Base-by-base conservation (phyloP, 306 rosid genomes). In the Gastrolobium bilobum region DNA sequence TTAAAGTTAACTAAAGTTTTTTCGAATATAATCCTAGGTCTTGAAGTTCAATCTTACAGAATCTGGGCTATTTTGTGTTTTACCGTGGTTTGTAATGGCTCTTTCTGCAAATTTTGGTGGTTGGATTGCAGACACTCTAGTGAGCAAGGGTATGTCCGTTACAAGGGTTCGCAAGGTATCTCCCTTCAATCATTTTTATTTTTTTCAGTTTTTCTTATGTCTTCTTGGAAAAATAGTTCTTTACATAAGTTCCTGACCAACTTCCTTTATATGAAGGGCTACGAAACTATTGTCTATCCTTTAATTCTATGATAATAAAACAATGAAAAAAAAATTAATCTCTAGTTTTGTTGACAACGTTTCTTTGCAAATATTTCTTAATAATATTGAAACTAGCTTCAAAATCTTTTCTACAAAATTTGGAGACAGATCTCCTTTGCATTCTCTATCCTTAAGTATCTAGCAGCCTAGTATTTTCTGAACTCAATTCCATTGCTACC, bases 31-130 rank as follows among this genome's bases (percentile, higher is more conserved):
- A 70, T 66, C 56, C 68, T 57, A 96, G 99, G 99, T 96, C 71
- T 84, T 96, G 93, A 96, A 96, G 98, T 96, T 96, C 91, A 93
- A 90, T 75, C 99, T 96, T 79, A 93, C 96, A 33, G 98, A 96
- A 85, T 96, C 99, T 15, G 98, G 97, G 71, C 88, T 93, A 53
- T 75, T 93, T 87, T 90, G 98, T 46, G 98, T 93, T 79, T 75
- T 93, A 66, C 99, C 99, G 1, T 95, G 99, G 99, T 78, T 95
- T 33, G 88, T 91, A 68, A 95, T 95, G 99, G 99, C 99, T 42
- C 82, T 95, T 80, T 93, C 99, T 71, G 99, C 99, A 73, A 95
- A 95, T 73, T 60, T 90, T 77, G 99, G 99, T 34, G 99, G 99
- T 50, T 95, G 99, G 99, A 95, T 95, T 70, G 99, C 99, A 38